These are phyloP conservation scores for Tillandsia fasciculata DNA, from an alignment of 176 grass and related monocot species.

Conservation along the genomic window DNA sequence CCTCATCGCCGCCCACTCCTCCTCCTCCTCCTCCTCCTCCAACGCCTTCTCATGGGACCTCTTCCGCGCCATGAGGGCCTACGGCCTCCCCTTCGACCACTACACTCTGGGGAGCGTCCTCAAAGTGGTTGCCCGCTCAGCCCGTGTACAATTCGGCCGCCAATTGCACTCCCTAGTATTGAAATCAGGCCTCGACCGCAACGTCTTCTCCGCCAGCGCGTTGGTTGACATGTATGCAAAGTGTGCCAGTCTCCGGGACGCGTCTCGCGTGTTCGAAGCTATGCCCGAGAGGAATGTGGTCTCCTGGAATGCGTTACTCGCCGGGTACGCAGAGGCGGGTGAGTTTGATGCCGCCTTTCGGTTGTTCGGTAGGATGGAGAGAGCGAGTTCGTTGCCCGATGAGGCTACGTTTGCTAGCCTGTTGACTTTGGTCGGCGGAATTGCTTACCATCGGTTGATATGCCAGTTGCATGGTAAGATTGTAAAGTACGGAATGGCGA, in stretches of 20 bases:
- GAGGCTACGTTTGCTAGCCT: constrained; percentile 41
- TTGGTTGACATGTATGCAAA: constrained; percentile 36
- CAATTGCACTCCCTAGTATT: constrained; percentile 37
- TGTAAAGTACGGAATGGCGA: constrained; percentile 24
- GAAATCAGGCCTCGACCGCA: constrained; percentile 20
- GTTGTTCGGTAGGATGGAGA: constrained; percentile 34
- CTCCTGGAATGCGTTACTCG: constrained; percentile 48
- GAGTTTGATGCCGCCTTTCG: neutral
- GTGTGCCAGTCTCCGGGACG: constrained; percentile 27
- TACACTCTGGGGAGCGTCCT: constrained; percentile 43
- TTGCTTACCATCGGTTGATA: constrained; percentile 10
- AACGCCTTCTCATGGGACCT: constrained; percentile 21
- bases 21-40: constrained; percentile 20
- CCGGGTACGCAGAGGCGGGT: constrained; percentile 12
- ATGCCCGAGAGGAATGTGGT: constrained; percentile 40
- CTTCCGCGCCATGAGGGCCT: constrained; percentile 23
- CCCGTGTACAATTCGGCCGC: constrained; percentile 9
- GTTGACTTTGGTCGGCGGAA: constrained; percentile 10
- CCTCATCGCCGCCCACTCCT: constrained; percentile 38
- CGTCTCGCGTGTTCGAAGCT: constrained; percentile 27
- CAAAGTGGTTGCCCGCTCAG: constrained; percentile 16
- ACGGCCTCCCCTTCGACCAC: constrained; percentile 23
- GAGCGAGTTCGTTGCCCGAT: constrained; percentile 28
- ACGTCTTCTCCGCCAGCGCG: constrained; percentile 34
- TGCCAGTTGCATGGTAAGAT: constrained; percentile 43